Conservation (phyloP, 2,329 filamentous ascomycete genomes). For the Colletotrichum destructivum region DNA sequence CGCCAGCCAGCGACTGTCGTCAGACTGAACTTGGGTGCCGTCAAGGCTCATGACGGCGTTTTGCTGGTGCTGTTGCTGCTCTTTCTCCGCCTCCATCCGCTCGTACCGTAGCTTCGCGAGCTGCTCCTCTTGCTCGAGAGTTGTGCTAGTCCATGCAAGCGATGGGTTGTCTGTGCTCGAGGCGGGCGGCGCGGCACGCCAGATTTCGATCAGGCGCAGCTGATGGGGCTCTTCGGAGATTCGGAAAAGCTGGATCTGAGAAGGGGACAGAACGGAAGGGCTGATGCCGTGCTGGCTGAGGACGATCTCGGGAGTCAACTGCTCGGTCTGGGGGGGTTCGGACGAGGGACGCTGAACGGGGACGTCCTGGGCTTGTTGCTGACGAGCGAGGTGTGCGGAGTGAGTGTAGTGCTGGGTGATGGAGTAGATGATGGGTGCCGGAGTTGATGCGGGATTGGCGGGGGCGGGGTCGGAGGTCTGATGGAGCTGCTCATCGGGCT, state of each 20-base stretch:
- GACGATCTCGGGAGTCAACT: conserved; percentile 69
- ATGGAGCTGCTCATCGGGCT: conserved; percentile 52
- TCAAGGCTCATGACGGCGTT: conserved; percentile 67
- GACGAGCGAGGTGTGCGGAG: conserved; percentile 75
- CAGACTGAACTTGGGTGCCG: conserved; percentile 66
- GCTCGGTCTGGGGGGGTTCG: conserved; percentile 64
- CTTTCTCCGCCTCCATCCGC: conserved; percentile 52
- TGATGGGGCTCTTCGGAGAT: conserved; percentile 81
- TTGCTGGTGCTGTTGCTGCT: conserved; percentile 53
- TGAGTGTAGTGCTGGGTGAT: conserved; percentile 89
- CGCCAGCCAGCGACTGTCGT: conserved; percentile 68
- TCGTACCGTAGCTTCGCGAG: conserved; percentile 76
- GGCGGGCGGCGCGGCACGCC: conserved; percentile 83
- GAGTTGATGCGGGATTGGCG: conserved; percentile 49
- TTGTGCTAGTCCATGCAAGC: conserved; percentile 68
- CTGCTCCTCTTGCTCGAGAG: conserved; percentile 70
- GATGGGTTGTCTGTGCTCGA: conserved; percentile 68
- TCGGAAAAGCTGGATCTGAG: conserved; percentile 84
- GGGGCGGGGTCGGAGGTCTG: conserved; percentile 42
- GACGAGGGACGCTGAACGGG: conserved; percentile 61
- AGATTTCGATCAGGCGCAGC: conserved; percentile 83
- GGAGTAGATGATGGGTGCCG: conserved; percentile 74
- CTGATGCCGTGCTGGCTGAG: conserved; percentile 79
- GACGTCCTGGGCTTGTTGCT: conserved; percentile 54
- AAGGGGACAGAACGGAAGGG: conserved; percentile 76